Percentiles rank a stretch among this genome's conserved stretches.
These are phyloP conservation scores for Otatea glauca DNA, from an alignment of 176 grass and related monocot genomes.

Conservation along the genomic window DNA sequence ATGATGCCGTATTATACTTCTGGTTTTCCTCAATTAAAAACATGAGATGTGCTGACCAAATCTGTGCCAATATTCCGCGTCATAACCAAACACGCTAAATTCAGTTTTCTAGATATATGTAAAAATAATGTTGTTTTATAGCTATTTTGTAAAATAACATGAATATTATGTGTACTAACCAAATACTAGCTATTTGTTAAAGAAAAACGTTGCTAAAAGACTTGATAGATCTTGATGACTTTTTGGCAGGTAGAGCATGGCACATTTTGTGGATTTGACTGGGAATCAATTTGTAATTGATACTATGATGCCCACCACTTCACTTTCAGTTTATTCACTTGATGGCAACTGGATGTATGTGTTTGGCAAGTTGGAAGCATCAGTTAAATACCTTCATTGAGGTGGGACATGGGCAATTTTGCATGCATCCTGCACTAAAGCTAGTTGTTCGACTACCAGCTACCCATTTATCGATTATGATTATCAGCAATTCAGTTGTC, in stretches of 20 bases:
- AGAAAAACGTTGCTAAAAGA: background rate
- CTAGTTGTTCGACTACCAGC: background rate
- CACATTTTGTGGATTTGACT: background rate
- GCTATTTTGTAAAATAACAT: background rate
- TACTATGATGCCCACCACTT: background rate
- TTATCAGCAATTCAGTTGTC: slow-evolving; percentile 12
- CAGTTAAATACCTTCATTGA: slow-evolving; percentile 3
- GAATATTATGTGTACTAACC: background rate
- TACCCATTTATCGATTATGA: background rate
- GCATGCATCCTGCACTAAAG: slow-evolving; percentile 1
- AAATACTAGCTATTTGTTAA: slow-evolving; percentile 11
- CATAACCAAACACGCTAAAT: background rate
- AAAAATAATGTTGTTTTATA: background rate
- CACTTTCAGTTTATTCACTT: slow-evolving; percentile 21
- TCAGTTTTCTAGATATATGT: background rate
- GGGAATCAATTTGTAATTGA: background rate
- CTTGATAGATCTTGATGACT: slow-evolving; percentile 12
- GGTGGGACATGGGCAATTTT: slow-evolving; percentile 28
- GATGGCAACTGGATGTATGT: slow-evolving; percentile 25
- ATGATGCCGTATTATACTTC: background rate
- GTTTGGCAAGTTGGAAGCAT: slow-evolving; percentile 33
- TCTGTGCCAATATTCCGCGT: background rate
- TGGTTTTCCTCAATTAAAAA: background rate
- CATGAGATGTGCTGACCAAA: background rate
- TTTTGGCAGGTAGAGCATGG: slow-evolving; percentile 9